Base-by-base conservation (phyloP, 345 rosid species). In the Moringa oleifera region DNA sequence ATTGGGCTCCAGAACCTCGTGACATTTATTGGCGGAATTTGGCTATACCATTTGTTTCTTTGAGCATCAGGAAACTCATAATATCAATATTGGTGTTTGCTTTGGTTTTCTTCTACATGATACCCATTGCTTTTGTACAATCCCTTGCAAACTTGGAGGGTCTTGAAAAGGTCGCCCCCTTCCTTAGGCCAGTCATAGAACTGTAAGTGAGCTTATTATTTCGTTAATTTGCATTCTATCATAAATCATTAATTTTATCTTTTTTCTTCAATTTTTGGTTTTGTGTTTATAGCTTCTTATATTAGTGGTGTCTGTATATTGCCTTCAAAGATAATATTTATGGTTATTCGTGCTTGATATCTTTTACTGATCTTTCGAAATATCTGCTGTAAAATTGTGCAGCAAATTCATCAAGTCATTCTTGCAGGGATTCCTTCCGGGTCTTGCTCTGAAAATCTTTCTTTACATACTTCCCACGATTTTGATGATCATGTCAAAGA, bases 101-200 rank as follows among this genome's bases (percentile, higher is more conserved):
- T 33, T 71, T 94, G 80, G 91, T 90, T 66, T 94, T 94, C 77
- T 94, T 88, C 81, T 94, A 94, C 82, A 90, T 94, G 99, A 90
- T 94, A 73, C 99, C 99, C 33, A 90, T 94, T 12, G 96, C 99
- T 73, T 94, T 94, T 20, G 99, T 94, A 72, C 99, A 94, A 68
- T 86, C 99, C 53, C 97, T 94, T 73, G 99, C 99, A 63, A 94
- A 88, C 68, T 71, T 94, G 70, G 88, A 94, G 64, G 97, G 99
- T 61, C 92, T 94, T 20, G 88, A 82, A 60, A 80, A 64, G 70
- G 99, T 88, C 54, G 97, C 96, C 70, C 99, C 96, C 67, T 86
- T 94, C 86, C 88, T 94, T 62, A 82, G 88, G 76, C 99, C 97
- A n/a, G 85, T 88, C 51, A 90, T 78, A 55, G 89, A 85, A 79